Evolutionary conservation across 768 basidiomycete genomes (phyloP), one percentile per base, ranked within the genome.

Genomic region (Cystoderma amianthinum): DNA sequence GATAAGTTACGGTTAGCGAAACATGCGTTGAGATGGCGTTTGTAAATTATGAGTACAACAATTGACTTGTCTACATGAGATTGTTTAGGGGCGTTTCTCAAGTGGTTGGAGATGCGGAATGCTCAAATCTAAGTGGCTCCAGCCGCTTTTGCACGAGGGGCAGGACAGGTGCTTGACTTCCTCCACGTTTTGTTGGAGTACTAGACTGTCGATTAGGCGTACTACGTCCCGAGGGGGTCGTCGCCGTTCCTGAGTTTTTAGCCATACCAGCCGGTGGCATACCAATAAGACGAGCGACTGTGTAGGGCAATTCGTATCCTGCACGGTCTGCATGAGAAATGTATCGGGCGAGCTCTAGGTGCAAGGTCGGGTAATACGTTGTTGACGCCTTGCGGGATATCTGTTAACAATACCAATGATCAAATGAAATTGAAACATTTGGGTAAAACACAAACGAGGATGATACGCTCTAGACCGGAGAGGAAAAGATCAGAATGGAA

Each of bases 341-440:
- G 58, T 97, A 98, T 22, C 93, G 80, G 11, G 92, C 77, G 38
- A 99, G 68, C 61, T 99, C 95, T 30, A 98, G 81, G 60, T 99
- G 96, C 1, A 99, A 75, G 2, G 81, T 85, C 0, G 93, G 91
- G 60, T 99, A 99, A 61, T 96, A 97, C 10, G 85, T 82, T 17
- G 85, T 81, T 13, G 94, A 97, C 12, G 96, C 92, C 62, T 97
- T 97, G 38, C 96, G 86, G 1, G 91, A 80, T 33, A 94, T 90
- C 94, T 98, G 34, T 11, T 25, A 20, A 22, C 37, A 16, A 9
- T 15, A 9, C 10, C 15, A 36, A 34, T 24, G 38, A 39, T 32
- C 43, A 41, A 33, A 24, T 13, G 19, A 16, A 23, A 23, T 20
- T n/a, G 15, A 3, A 25, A 33, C 20, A 34, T 0, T 35, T 33